Base-by-base conservation (phyloP, 441 rosid genomes). In the Pelargonium citronellum region DNA sequence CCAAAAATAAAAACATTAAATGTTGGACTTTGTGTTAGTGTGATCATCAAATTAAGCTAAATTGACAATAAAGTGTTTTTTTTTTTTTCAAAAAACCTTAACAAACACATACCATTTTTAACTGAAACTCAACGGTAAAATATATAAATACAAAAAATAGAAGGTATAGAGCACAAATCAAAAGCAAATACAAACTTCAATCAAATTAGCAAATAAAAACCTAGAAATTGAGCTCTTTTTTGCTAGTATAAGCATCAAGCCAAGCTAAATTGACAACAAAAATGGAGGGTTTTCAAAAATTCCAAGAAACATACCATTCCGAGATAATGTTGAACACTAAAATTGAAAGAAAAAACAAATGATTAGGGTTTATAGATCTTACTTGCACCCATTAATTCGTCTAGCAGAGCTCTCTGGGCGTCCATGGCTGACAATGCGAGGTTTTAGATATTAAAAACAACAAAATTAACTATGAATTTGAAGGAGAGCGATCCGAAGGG, bases 311-410 rank as follows among this genome's bases (percentile, higher is more conserved):
- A 1, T 12, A 51, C 57, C 57, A 51, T 12, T 51, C 15, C 15
- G 57, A 51, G 15, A 6, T n/a, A 16, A 30, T 3, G 37, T 30
- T 30, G 37, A 30, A 3, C 37, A 30, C 37, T 30, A 30, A 30
- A 51, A 51, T 51, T 16, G 7, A 15, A 51, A n/a, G 5, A n/a
- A n/a, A 51, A n/a, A 16, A 51, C 5, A 51, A 16, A 16, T 51
- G 71, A 41, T 9, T 15, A 58, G 27, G 69, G 19, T 71, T 46
- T 16, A 1, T 16, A 44, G 37, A 65, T 7, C 39, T 70, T 78
- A 95, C 98, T 96, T 69, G 97, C 79, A 24, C 99, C 99, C 98
- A 95, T 95, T 67, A 95, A 98, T 79, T 90, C 97, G 76, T 95
- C 99, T 1, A 92, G 87, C 79, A 95, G 81, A 69, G 99, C 99